These are phyloP conservation scores for Leptomonas seymouri DNA, from an alignment of 208 protist genomes.

Conservation along the genomic window DNA sequence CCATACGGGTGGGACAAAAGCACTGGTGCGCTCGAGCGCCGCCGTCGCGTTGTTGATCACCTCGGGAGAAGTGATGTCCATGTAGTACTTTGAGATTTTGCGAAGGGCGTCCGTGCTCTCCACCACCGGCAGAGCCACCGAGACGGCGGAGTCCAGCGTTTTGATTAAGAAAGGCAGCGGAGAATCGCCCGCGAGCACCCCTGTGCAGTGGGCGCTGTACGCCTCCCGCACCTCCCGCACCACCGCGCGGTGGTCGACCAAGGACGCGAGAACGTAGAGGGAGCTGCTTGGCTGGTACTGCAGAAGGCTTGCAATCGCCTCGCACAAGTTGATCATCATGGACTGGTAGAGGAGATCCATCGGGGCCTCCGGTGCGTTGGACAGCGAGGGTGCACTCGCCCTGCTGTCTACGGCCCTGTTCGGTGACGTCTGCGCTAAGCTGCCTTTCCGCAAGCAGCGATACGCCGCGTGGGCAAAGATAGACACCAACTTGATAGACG, in stretches of 20 bases:
- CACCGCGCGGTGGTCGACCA: conserved; percentile 58
- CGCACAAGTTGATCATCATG: conserved; percentile 68
- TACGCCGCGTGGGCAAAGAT: conserved; percentile 54
- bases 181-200: conserved; percentile 15
- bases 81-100: conserved; percentile 29
- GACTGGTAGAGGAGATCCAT: conserved; percentile 18
- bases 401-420: neutral
- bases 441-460: conserved; percentile 37
- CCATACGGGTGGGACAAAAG: conserved; percentile 7
- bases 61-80: conserved; percentile 15
- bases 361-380: conserved; percentile 2
- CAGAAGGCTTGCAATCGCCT: conserved; percentile 72
- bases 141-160: conserved; percentile 60
- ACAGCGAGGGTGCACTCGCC: neutral
- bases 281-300: conserved; percentile 72
- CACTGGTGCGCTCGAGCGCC: conserved; percentile 8
- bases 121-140: conserved; percentile 42
- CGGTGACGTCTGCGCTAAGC: neutral
- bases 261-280: conserved; percentile 47
- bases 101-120: conserved; percentile 36
- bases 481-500: conserved; percentile 55
- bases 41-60: conserved; percentile 14
- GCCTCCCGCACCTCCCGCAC: conserved; percentile 46
- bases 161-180: conserved; percentile 64
- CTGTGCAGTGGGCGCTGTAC: conserved; percentile 35